These are phyloP conservation scores for Wickerhamiella azymoides DNA, from an alignment of 805 yeast genomes.

Conservation along the genomic window DNA sequence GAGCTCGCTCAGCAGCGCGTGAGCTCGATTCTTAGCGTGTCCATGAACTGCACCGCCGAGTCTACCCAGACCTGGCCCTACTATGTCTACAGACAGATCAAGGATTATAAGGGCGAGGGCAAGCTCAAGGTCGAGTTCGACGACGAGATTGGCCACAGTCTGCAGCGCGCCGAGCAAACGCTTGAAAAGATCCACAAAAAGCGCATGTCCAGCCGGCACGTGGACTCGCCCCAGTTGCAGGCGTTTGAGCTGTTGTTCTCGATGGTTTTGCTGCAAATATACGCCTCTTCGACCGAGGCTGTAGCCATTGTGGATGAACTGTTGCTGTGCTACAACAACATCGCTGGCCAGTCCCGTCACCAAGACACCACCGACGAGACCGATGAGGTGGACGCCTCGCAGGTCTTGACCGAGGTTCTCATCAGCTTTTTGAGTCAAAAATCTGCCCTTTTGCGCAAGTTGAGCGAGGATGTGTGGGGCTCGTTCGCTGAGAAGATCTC, in stretches of 20 bases:
- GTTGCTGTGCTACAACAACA: slow-evolving; percentile 39
- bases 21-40: slow-evolving; percentile 50
- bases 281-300: slow-evolving; percentile 60
- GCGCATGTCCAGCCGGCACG: slow-evolving; percentile 27
- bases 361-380: slow-evolving; percentile 25
- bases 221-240: slow-evolving; percentile 31
- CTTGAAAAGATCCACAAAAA: slow-evolving; percentile 33
- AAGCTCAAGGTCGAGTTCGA: slow-evolving; percentile 34
- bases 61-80: slow-evolving; percentile 43
- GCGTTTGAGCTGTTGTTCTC: slow-evolving; percentile 70
- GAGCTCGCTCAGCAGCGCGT: slow-evolving; percentile 32
- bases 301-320: slow-evolving; percentile 62
- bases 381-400: slow-evolving; percentile 30
- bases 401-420: slow-evolving; percentile 45
- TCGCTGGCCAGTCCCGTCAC: slow-evolving; percentile 28
- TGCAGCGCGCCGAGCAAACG: slow-evolving; percentile 35
- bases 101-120: slow-evolving; percentile 12
- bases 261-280: slow-evolving; percentile 62
- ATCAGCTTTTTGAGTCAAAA: slow-evolving; percentile 44
- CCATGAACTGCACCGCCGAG: slow-evolving; percentile 32
- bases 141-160: slow-evolving; percentile 38
- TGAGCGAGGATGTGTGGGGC: slow-evolving; percentile 44
- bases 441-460: slow-evolving; percentile 41
- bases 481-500: slow-evolving; percentile 37
- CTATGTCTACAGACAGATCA: slow-evolving; percentile 17